Base-by-base conservation (phyloP, 208 protist species). In the Balamuthia mandrillaris region DNA sequence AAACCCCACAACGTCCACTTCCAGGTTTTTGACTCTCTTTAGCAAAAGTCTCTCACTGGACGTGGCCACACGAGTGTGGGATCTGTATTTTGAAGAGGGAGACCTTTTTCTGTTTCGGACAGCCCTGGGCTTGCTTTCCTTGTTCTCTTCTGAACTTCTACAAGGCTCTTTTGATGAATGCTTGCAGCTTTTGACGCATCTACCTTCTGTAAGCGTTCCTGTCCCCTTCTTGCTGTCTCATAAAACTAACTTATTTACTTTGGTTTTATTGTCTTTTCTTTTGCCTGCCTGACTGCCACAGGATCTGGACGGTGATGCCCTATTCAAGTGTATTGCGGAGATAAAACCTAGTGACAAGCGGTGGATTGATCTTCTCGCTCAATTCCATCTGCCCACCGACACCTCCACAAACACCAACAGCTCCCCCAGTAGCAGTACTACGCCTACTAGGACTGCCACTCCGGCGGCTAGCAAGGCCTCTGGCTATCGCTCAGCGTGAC, bases 61-160 rank as follows among this genome's bases (percentile, higher is more conserved):
- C 78, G 49, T 91, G 1, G 87, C 90, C 1, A 82, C 78, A n/a
- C 58, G 85, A 18, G 72, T 93, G 9, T 93, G 90, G 90, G 90
- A 93, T 49, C 82, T 75, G 14, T 77, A 88, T 1, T 87, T 92
- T 35, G 65, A 89, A 14, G 61, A 91, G 31, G 89, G 89, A 7
- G 90, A 93, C 21, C 24, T 77, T 4, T 88, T 91, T 33, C 87
- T 93, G 7, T 86, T 91, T 31, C 41, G 83, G 42, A 72, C 66
- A 0, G 54, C 52, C 16, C 39, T 88, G 0, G 89, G 85, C 33
- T 56, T 90, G 12, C n/a, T 70, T 12, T 56, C 58, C n/a, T 68
- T 45, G 5, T 42, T 83, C 0, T 2, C 75, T 3, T 74, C 86
- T 21, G 66, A 86, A 31, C 81, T 90, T 18, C 44, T 87, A 16